Evolutionary conservation across 2,329 filamentous ascomycete species (phyloP).

Genomic region (Colletotrichum tamarilloi): DNA sequence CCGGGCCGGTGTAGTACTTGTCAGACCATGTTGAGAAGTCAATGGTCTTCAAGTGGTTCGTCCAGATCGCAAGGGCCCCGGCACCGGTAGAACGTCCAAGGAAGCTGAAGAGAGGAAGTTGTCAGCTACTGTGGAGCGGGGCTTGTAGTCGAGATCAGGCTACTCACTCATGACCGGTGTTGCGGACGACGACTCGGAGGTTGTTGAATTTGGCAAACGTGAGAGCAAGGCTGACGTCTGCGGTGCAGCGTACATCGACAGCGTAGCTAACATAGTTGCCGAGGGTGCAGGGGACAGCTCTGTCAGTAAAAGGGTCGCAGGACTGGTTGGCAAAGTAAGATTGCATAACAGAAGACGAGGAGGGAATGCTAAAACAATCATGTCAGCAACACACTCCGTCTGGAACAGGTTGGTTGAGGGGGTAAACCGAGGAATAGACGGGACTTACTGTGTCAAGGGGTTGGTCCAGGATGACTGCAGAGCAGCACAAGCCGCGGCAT

Average conservation of each 20-base stretch:
- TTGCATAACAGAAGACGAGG: conserved; percentile 54
- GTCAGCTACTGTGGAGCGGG: neutral
- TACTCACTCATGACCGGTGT: conserved; percentile 46
- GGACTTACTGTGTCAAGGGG: conserved; percentile 48
- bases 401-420: neutral
- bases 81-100: conserved; percentile 51
- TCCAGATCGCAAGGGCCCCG: conserved; percentile 52
- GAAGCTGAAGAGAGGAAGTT: conserved; percentile 33
- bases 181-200: conserved; percentile 49
- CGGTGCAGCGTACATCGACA: conserved; percentile 45
- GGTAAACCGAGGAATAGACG: neutral
- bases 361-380: conserved; percentile 42
- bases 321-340: conserved; percentile 51
- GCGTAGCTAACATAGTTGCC: conserved; percentile 58
- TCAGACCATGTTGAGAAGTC: conserved; percentile 51
- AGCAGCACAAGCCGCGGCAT: conserved; percentile 53
- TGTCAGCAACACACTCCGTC: conserved; percentile 16
- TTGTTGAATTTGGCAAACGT: conserved; percentile 47
- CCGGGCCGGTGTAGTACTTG: conserved; percentile 59
- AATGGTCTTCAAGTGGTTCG: conserved; percentile 53
- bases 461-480: conserved; percentile 50
- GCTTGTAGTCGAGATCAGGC: neutral
- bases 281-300: conserved; percentile 53
- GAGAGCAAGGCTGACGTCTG: conserved; percentile 47
- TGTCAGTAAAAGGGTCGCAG: conserved; percentile 51